Evolutionary conservation across 140 eudicot genomes (phyloP), one percentile per base, ranked within the genome.

Genomic region (Flaveria floridana): DNA sequence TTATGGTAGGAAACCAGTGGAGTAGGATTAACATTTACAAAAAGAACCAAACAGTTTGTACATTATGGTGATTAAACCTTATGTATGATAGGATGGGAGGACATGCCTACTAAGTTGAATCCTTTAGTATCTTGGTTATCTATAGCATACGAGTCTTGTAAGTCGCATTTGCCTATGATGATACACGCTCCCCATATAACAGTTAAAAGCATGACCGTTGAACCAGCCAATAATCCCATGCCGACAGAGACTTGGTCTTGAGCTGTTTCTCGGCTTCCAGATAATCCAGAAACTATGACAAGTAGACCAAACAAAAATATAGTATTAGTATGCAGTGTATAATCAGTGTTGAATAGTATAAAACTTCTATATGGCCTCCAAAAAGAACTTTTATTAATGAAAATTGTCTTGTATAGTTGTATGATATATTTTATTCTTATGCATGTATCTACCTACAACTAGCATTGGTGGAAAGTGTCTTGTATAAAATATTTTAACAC

Each of bases 161-260:
- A 18, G 64, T 91, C 96, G 23, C 96, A 89, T 87, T 91, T 91
- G 67, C 97, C 97, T 74, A 89, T 88, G 16, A 89, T 19, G 42
- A 89, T 76, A 77, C 97, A 91, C 59, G 94, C 39, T 48, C 97
- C 97, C 97, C 97, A 91, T 50, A 87, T 81, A 18, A 89, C 73
- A 14, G 97, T 89, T 28, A 91, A 84, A 53, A 89, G 94, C 97
- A 91, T 89, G 74, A 91, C 95, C 1, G 97, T 91, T 26, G 97
- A 89, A 20, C 97, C 97, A 64, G 97, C 96, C 28, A 91, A 85
- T 73, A 91, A 79, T 15, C 97, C 97, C 88, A 91, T 91, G 72
- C 97, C 97, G 61, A 91, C 96, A 0, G 97, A 91, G 11, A 91
- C 96, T 83, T 91, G 96, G 50, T 86, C 86, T 84, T 92, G 97